phyloP scores from a whole-genome alignment of 2,329 filamentous ascomycete species.

The Didymella segeticola region DNA sequence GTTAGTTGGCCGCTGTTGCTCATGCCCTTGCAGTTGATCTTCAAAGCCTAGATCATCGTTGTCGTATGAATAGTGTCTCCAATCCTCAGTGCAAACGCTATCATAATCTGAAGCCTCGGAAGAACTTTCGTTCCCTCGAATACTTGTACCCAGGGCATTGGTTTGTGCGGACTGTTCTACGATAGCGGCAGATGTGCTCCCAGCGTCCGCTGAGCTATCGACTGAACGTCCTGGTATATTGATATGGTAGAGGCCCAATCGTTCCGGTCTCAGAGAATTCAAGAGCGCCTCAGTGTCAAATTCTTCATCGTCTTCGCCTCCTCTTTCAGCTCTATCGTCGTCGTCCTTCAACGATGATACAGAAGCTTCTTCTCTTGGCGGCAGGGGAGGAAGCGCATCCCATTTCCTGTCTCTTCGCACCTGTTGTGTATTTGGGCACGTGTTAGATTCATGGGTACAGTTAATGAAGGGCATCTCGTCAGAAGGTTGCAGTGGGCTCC shows the following conservation, averaged over 20 bases:
- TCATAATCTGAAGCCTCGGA: background rate
- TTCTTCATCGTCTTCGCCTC: background rate
- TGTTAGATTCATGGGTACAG: accelerated
- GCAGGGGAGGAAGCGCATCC: constrained; percentile 2
- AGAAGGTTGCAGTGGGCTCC: too few species aligned
- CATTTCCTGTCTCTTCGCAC: background rate
- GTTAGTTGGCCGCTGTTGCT: background rate
- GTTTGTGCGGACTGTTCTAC: background rate
- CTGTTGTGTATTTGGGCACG: background rate
- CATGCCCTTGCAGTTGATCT: background rate
- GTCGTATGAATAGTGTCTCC: constrained; percentile 1
- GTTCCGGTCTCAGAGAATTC: constrained; percentile 1
- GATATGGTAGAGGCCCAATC: constrained; percentile 2
- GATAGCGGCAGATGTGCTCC: background rate
- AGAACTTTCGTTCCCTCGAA: background rate
- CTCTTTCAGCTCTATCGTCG: background rate
- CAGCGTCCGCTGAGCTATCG: background rate
- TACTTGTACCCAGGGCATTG: too few species aligned
- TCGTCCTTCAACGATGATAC: background rate
- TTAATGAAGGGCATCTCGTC: background rate
- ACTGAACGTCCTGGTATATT: background rate
- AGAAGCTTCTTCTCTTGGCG: background rate
- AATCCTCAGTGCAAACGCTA: background rate
- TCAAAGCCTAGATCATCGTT: constrained; percentile 1
- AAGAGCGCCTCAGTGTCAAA: constrained; percentile 6